A percentile compares a stretch with the other conserved stretches of the same genome.
Evolutionary conservation across 1,139 yeast genomes (phyloP).

Genomic region (Magnusiomyces paraingens): DNA sequence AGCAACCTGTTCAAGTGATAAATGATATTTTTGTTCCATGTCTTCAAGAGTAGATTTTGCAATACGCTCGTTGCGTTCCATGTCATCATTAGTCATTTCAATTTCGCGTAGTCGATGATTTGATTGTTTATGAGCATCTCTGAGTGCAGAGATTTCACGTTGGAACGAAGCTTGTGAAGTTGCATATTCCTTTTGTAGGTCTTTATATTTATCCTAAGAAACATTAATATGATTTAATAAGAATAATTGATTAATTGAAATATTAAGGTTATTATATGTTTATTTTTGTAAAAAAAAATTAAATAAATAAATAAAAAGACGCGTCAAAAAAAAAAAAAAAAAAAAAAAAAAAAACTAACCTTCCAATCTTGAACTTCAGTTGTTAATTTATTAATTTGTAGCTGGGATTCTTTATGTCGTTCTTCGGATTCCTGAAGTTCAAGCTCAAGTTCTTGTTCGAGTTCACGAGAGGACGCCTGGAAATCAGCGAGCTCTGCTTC

Average conservation of each 20-base stretch:
- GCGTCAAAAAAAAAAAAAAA: too few species aligned
- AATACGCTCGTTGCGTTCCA: constrained; percentile 31
- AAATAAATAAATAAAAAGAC: neutral
- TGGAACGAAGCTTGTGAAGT: constrained; percentile 27
- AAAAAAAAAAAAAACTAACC: too few species aligned
- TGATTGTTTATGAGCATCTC: constrained; percentile 27
- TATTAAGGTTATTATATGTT: neutral
- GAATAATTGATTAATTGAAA: too few species aligned
- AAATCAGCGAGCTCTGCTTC: constrained; percentile 35
- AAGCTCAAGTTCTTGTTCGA: constrained; percentile 33
- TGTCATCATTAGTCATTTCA: constrained; percentile 36
- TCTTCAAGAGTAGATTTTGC: constrained; percentile 30
- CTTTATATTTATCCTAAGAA: constrained; percentile 21
- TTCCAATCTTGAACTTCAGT: constrained; percentile 26
- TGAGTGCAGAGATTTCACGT: constrained; percentile 26
- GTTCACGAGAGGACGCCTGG: constrained; percentile 32
- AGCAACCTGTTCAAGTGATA: constrained; percentile 31
- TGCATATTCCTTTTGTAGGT: constrained; percentile 27
- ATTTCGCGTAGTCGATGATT: constrained; percentile 32
- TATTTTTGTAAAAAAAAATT: neutral
- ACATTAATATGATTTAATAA: neutral
- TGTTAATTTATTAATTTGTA: constrained; percentile 22
- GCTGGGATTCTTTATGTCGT: constrained; percentile 25
- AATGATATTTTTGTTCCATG: constrained; percentile 29
- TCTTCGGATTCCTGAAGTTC: constrained; percentile 33